Base-by-base conservation (phyloP, 2,329 filamentous ascomycete species). In the Arthrobotrys musiformis region DNA sequence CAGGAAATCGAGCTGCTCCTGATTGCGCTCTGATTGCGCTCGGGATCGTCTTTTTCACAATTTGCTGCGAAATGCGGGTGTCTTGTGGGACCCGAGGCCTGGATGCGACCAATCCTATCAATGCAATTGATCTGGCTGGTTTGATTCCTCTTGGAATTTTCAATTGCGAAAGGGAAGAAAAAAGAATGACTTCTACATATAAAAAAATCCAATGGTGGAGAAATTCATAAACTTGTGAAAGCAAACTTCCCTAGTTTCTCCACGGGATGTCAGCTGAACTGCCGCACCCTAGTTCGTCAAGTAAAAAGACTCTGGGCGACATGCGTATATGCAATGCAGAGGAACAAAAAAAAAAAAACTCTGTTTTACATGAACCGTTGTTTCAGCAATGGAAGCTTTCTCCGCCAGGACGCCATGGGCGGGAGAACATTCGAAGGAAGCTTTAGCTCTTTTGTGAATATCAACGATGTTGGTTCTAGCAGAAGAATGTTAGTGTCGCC, bases 1-100 rank as follows among this genome's bases (percentile, higher is more conserved):
- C 17, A 24, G 9, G 19, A 37, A n/a, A 13, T 19, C 46, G 46
- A 56, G n/a, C 58, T 46, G 37, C n/a, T 58, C 50, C 42, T 64
- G 42, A 72, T 72, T 72, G 37, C 68, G 69, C 61, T 54, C 52
- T 67, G 52, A 66, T 67, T 66, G 48, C 69, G 69, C 69, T 73
- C 52, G 52, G 69, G 61, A 66, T 67, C 61, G 30, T 30, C 33
- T 73, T n/a, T 70, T 35, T 60, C 30, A 22, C 22, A 40, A 48
- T 48, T 30, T 70, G 28, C 42, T 26, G 8, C 15, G 48, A 46
- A 70, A 37, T 35, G 42, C 58, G 58, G 60, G 33, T 44, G 22
- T 68, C 37, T 42, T 61, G 50, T 69, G 64, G 52, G 64, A 61
- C 64, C 64, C 30, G 64, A 56, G 50, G 35, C 17, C 13, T 30